Conservation (phyloP, 2,329 filamentous ascomycete genomes). For the Pseudocercospora pini-densiflorae region DNA sequence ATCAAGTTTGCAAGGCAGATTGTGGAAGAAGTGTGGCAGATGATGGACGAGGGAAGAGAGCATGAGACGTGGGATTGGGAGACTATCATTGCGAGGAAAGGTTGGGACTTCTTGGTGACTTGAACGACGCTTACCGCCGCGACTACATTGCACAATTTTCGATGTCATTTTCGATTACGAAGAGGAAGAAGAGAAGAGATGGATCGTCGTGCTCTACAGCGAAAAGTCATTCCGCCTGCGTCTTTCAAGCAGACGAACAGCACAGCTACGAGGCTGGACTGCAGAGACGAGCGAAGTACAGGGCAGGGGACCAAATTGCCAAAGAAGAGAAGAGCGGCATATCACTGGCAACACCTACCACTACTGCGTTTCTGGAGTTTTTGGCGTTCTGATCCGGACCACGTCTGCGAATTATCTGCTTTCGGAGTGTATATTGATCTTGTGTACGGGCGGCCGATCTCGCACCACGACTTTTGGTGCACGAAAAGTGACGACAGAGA, state of each 20-base stretch:
- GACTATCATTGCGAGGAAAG: conserved; percentile 61
- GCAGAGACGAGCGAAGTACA: background rate
- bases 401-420: background rate
- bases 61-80: conserved; percentile 68
- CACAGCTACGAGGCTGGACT: conserved; percentile 3
- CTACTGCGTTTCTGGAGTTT: background rate
- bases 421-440: background rate
- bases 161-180: background rate
- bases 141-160: background rate
- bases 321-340: background rate
- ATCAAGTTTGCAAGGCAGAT: conserved; percentile 61
- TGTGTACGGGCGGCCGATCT: background rate
- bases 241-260: conserved; percentile 6
- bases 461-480: background rate
- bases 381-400: background rate
- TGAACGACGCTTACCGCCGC: conserved; percentile 36
- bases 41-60: conserved; percentile 61
- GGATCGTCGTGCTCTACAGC: background rate
- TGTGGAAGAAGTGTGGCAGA: conserved; percentile 61
- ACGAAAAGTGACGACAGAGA: conserved; percentile 7
- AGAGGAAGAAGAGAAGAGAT: background rate
- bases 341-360: background rate
- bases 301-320: background rate
- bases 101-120: conserved; percentile 66
- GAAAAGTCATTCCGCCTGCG: background rate